Evolutionary conservation across 2,329 filamentous ascomycete species (phyloP), one percentile per base, ranked within the genome.

Genomic region (Cyanodermella asteris): DNA sequence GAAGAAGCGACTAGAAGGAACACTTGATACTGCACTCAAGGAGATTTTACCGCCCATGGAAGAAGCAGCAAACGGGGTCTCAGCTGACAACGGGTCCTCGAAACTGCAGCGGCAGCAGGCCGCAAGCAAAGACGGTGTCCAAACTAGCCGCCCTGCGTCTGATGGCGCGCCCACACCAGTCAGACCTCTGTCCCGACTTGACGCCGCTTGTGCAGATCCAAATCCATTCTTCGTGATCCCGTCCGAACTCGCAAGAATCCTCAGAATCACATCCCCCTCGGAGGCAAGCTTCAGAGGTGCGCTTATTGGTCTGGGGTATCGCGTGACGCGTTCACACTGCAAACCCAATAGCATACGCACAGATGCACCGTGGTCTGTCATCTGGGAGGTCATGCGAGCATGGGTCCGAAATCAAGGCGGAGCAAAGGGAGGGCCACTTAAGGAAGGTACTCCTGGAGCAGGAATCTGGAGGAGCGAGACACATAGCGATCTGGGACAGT

Each of bases 371-470:
- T 97, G 81, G 81, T 58, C 58, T 4, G 70, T 78, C 0, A 64
- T 97, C 23, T 94, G 87, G 82, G 75, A 90, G 43, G 56, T 94
- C 15, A 87, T 94, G 67, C 64, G 77, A 14, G 81, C 91, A 49
- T 97, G 81, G 80, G 66, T 76, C 9, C 64, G 72, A 13, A 80
- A 91, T 43, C 75, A 72, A 39, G 60, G 65, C 0, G 81, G 82
- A 0, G 59, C 91, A 29, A 90, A 76, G 42, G 64, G 71, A 18
- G 64, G 64, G 1, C 66, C 67, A 12, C 56, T 91, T 28, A 73
- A 66, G 38, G 59, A 68, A 20, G 62, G 61, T n/a, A 76, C 62
- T 25, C 55, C 80, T 1, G 78, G 76, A 2, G 76, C 66, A 42
- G 65, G 55, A 24, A 70, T 94, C 21, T 56, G 84, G 44, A 56